Base-by-base conservation (phyloP, 768 basidiomycete genomes). In the Amanita phalloides region DNA sequence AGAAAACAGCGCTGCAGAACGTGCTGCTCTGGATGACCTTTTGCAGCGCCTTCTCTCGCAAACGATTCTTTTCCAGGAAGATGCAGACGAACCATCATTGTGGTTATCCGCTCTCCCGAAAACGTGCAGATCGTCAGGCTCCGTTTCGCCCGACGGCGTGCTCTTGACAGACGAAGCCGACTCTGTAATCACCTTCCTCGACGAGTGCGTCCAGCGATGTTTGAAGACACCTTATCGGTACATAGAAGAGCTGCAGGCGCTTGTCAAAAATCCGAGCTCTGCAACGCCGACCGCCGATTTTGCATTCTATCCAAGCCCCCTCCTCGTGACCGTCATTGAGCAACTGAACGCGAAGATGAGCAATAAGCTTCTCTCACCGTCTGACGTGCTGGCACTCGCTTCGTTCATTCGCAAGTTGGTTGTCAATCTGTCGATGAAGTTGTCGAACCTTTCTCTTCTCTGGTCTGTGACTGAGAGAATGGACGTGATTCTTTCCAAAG, bases 141-240 rank as follows among this genome's bases (percentile, higher is more conserved):
- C 70, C 1, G 63, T 72, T 53, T 65, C 77, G 2, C 78, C 78
- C 1, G 80, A 85, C 53, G 77, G 73, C 3, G 66, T 74, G 0
- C 61, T 69, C 4, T 67, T 85, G 20, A 71, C 68, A 1, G 78
- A 78, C 42, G 86, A 86, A 66, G 68, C 70, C 9, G 72, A 74
- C 5, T 70, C 72, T 39, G 77, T 84, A 25, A 67, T 86, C 14
- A 53, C 65, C 0, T 92, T 96, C 67, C 58, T 96, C 9, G 94
- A 97, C 56, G 90, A 93, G 47, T 95, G 91, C 60, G 73, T 87
- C 2, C 83, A 86, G 53, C 75, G 89, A 14, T 92, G 85, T 57
- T 61, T 84, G 56, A 90, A 86, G 64, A 86, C 84, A 2, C 89
- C 91, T 0, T 88, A 92, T 62, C 77, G 80, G 26, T 97, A 95